These are phyloP conservation scores for Cardamine chenopodiifolia DNA, from an alignment of 345 rosid species.

Conservation along the genomic window DNA sequence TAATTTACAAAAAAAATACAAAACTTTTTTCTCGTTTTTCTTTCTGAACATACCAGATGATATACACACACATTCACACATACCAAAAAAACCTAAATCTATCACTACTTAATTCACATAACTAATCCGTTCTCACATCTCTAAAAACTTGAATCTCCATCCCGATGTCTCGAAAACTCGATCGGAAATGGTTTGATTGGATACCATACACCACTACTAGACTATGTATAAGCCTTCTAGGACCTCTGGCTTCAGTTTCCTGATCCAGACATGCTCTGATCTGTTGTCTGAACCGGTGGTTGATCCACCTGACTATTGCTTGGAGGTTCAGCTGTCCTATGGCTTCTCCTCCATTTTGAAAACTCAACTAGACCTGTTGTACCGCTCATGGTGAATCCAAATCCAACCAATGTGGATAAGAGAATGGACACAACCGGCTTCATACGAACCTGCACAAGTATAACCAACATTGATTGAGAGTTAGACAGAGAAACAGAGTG, in stretches of 20 bases:
- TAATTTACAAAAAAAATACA: not conserved
- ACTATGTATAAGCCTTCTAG: constrained; percentile 13
- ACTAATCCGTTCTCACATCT: constrained; percentile 29
- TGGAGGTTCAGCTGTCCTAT: constrained; percentile 32
- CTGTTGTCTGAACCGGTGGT: constrained; percentile 32
- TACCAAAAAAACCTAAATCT: not conserved
- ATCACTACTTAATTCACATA: constrained; percentile 20
- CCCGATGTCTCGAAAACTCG: not conserved
- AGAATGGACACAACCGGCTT: constrained; percentile 70
- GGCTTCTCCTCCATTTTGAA: constrained; percentile 47
- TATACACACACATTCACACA: constrained; percentile 24
- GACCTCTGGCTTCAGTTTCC: constrained; percentile 18
- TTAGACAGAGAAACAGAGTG: constrained; percentile 2
- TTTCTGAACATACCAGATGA: constrained; percentile 1
- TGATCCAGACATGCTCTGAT: constrained; percentile 32
- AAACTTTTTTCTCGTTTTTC: not conserved
- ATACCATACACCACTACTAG: not conserved
- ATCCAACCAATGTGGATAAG: constrained; percentile 74
- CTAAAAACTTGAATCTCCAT: constrained; percentile 13
- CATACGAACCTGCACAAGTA: constrained; percentile 58
- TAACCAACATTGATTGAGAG: not conserved
- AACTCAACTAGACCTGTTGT: constrained; percentile 56
- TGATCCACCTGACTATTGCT: constrained; percentile 30
- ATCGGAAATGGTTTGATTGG: not conserved
- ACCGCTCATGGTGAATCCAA: constrained; percentile 71